A percentile compares a stretch with the other conserved stretches of the same genome.
These are phyloP conservation scores for Heritiera fomes DNA, from an alignment of 345 rosid genomes.

Conservation along the genomic window DNA sequence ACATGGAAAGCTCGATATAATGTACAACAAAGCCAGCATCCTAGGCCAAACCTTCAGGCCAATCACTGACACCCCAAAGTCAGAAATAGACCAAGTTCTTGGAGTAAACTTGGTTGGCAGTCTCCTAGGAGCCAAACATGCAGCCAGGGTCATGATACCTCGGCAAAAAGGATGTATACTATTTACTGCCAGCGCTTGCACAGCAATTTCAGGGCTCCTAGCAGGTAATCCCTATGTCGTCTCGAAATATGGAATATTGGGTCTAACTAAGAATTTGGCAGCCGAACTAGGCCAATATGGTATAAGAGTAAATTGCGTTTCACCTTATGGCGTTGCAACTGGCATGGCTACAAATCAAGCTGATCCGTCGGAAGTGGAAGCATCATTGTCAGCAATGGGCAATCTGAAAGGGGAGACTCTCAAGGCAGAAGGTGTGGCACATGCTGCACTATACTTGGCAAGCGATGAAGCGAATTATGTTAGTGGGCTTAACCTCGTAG, in stretches of 20 bases:
- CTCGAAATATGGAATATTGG: slow-evolving; percentile 25
- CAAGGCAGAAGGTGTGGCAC: slow-evolving; percentile 26
- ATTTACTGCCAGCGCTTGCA: slow-evolving; percentile 38
- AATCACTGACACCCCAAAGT: slow-evolving; percentile 5
- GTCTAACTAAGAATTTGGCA: slow-evolving; percentile 20
- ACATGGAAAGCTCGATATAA: slow-evolving; percentile 43
- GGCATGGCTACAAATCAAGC: no score
- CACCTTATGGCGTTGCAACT: slow-evolving; percentile 26
- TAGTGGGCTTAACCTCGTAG: slow-evolving; percentile 38
- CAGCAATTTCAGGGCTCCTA: slow-evolving; percentile 30
- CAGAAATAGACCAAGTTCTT: slow-evolving; percentile 33
- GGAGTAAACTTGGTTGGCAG: slow-evolving; percentile 35
- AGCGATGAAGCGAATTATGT: slow-evolving; percentile 46
- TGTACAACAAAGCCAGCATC: slow-evolving; percentile 45
- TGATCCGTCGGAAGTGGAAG: neutral
- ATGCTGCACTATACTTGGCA: slow-evolving; percentile 37
- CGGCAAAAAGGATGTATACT: slow-evolving; percentile 31
- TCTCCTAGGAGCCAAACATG: slow-evolving; percentile 43
- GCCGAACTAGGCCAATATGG: slow-evolving; percentile 20
- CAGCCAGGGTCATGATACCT: neutral
- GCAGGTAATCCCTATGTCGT: no score
- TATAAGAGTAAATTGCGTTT: slow-evolving; percentile 43
- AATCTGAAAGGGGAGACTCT: slow-evolving; percentile 34
- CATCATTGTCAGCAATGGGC: neutral
- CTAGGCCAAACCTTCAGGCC: neutral